phyloP scores from a whole-genome alignment of 805 yeast genomes.

The Torulaspora delbrueckii region DNA sequence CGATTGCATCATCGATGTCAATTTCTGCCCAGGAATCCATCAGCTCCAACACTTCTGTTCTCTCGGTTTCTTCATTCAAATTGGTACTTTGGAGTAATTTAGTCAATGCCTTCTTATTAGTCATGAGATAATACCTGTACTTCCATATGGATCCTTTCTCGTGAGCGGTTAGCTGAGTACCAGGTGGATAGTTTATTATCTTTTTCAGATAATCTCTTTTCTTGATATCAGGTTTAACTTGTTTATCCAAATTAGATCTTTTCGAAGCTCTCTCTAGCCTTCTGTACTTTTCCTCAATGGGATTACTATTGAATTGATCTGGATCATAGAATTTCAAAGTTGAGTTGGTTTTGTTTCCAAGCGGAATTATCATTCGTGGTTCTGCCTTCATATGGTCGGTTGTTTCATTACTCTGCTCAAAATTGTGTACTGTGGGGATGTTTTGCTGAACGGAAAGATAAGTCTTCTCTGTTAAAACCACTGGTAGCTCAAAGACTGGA shows the following conservation, averaged over 20 bases:
- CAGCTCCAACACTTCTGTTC: slow-evolving; percentile 69
- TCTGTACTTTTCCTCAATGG: slow-evolving; percentile 83
- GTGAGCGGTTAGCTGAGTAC: slow-evolving; percentile 69
- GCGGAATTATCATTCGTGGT: slow-evolving; percentile 29
- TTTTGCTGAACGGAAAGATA: slow-evolving; percentile 33
- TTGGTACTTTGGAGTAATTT: slow-evolving; percentile 84
- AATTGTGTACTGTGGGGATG: slow-evolving; percentile 40
- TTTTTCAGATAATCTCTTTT: slow-evolving; percentile 65
- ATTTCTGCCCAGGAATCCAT: slow-evolving; percentile 68
- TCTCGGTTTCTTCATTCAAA: slow-evolving; percentile 81
- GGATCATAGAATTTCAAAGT: slow-evolving; percentile 56
- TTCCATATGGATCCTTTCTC: slow-evolving; percentile 90
- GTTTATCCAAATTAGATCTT: slow-evolving; percentile 71
- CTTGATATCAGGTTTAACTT: slow-evolving; percentile 82
- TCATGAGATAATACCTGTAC: slow-evolving; percentile 74
- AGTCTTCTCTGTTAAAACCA: slow-evolving; percentile 59
- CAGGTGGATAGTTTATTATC: slow-evolving; percentile 76
- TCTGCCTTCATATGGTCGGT: slow-evolving; percentile 28
- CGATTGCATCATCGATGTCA: slow-evolving; percentile 81
- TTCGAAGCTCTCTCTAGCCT: slow-evolving; percentile 79
- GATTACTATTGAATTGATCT: slow-evolving; percentile 64
- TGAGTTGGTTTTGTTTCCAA: slow-evolving; percentile 30
- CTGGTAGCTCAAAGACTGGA: slow-evolving; percentile 64
- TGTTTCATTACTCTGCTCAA: slow-evolving; percentile 40
- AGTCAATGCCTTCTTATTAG: slow-evolving; percentile 62